Conservation (phyloP, 208 protist genomes). For the Trypanosomatidae sp. region DNA sequence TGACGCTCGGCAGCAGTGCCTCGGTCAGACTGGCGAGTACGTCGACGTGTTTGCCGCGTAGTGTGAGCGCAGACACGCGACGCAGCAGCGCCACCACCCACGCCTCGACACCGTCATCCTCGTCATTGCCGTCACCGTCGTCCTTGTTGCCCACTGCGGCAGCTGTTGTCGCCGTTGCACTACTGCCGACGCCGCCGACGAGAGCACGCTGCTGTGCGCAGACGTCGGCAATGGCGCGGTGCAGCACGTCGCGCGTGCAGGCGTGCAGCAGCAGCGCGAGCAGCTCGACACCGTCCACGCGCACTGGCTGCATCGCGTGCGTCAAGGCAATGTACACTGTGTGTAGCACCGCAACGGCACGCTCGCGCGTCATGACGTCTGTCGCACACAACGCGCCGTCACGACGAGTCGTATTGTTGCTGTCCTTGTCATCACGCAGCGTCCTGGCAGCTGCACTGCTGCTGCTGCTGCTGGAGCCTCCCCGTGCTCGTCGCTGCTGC, state of each 20-base stretch:
- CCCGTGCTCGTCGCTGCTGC: neutral
- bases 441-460: neutral
- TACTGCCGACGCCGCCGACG: slow-evolving; percentile 1
- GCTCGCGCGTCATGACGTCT: neutral
- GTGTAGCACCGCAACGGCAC: slow-evolving; percentile 14
- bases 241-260: slow-evolving; percentile 6
- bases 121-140: neutral
- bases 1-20: slow-evolving; percentile 10
- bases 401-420: neutral
- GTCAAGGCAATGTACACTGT: slow-evolving; percentile 48
- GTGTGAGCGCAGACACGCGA: slow-evolving; percentile 39
- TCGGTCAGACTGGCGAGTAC: slow-evolving; percentile 24
- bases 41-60: slow-evolving; percentile 23
- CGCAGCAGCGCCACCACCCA: slow-evolving; percentile 38
- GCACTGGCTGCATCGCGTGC: slow-evolving; percentile 48
- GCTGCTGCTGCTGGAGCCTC: neutral
- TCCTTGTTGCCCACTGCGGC: neutral
- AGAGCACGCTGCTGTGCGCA: slow-evolving; percentile 12
- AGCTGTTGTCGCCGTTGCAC: neutral
- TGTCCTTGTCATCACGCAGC: no score
- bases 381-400: no score
- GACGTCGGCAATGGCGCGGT: slow-evolving; percentile 9
- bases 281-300: slow-evolving; percentile 37
- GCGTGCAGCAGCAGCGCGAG: slow-evolving; percentile 21
- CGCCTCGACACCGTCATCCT: slow-evolving; percentile 11